Base-by-base conservation (phyloP, 306 rosid genomes). In the Carpinus fangiana region DNA sequence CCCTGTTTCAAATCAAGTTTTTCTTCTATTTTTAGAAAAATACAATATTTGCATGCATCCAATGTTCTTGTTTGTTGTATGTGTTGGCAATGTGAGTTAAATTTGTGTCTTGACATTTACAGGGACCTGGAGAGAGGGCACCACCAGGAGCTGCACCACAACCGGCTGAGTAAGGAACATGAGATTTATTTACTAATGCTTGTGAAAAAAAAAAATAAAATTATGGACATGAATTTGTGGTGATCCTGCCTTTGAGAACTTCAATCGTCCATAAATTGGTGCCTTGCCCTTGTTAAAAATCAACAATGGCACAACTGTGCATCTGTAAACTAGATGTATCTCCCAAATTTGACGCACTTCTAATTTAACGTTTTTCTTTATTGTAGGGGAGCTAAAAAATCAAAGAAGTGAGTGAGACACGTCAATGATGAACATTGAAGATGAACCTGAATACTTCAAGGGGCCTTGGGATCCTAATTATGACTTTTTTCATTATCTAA, bases 41-140 rank as follows among this genome's bases (percentile, higher is more conserved):
- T 10, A 36, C 7, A 7, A 2, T 8, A 14, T 7, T 7, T 2
- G 12, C 34, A 10, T 48, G 11, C 7, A 13, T 78, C 5, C 18
- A 4, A n/a, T 10, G 55, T 46, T 23, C 6, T 26, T 12, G 46
- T 12, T 26, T 12, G 46, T 14, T 36, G 31, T 52, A 36, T 28
- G 12, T 26, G 3, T 75, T 34, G 13, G 12, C 4, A 47, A 46
- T 26, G 20, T 45, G 17, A 34, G 17, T 72, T 59, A 47, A 9
- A 21, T 70, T 21, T 70, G 45, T 56, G 54, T 76, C 48, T 62
- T 50, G 55, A 45, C 26, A 38, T 64, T 48, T 17, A 7, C 72
- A 87, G 90, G 90, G 88, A 48, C 90, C 90, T 20, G 83, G 67
- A 82, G 88, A 81, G 65, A 87, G 73, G 78, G 87, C 79, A 57